Evolutionary conservation across 805 yeast species (phyloP), one percentile per base, ranked within the genome.

Genomic region (Debaryomyces tyrocola): DNA sequence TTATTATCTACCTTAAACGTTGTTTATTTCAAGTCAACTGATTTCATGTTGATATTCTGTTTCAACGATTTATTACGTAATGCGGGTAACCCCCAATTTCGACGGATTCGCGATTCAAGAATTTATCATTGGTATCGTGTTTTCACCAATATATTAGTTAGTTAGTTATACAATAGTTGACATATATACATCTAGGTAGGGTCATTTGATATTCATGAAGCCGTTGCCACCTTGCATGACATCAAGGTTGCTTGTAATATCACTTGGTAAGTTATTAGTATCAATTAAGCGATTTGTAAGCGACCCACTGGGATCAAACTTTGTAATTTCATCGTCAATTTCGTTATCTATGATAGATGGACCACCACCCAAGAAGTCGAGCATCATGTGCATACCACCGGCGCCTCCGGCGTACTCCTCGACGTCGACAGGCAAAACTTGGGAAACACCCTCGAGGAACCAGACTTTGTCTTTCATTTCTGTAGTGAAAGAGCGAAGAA

Each of bases 381-480:
- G 69, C 95, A 87, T 87, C 95, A 87, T 87, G 60, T 86, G 90
- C 90, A 85, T 85, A 51, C 94, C 94, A 44, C 95, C 94, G 45
- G 81, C 74, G 37, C 95, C 88, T 35, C 96, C 96, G 11, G 91
- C 83, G 59, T 88, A 87, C 57, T 86, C 90, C 56, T 91, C 97
- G 45, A 89, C 96, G 63, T 90, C 96, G 9, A 85, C 95, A 0
- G 97, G 97, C 40, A 91, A 73, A 0, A 90, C 96, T 45, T 84
- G 82, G 4, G 94, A 81, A 2, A 90, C 94, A 4, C 97, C 97
- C 65, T 91, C 96, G 52, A 91, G 73, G 56, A 91, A 90, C 97
- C 97, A 91, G 14, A 91, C 95, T 55, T 80, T 80, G 57, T 90
- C 94, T 62, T 87, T 87, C 86, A 87, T 85, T 58, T 88, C 95